phyloP scores from a whole-genome alignment of 768 basidiomycete genomes.

The Naematelia encephala region DNA sequence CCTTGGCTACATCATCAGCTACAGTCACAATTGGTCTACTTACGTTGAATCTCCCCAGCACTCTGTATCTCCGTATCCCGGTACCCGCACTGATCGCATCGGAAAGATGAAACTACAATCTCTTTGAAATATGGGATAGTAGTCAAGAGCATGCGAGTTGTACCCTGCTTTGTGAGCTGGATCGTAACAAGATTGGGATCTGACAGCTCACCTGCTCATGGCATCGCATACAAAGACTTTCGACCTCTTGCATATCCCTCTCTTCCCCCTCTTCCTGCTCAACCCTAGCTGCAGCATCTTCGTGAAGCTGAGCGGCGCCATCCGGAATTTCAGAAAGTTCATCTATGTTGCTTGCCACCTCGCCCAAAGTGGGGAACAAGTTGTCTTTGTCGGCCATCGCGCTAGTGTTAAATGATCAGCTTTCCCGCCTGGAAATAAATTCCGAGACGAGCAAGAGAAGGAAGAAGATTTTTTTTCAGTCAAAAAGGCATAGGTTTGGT shows the following conservation, averaged over 20 bases:
- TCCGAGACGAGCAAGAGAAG: not conserved
- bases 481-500: slow-evolving; percentile 43
- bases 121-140: slow-evolving; percentile 93
- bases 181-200: not conserved
- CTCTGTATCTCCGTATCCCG: slow-evolving; percentile 92
- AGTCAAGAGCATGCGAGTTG: slow-evolving; percentile 80
- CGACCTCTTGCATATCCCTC: slow-evolving; percentile 72
- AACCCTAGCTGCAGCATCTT: slow-evolving; percentile 18
- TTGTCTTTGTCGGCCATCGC: slow-evolving; percentile 40
- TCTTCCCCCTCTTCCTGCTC: slow-evolving; percentile 56
- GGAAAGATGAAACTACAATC: slow-evolving; percentile 93
- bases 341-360: slow-evolving; percentile 59
- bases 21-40: slow-evolving; percentile 32
- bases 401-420: not conserved
- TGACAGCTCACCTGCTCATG: slow-evolving; percentile 68
- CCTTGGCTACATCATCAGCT: slow-evolving; percentile 61
- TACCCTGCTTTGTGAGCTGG: slow-evolving; percentile 1
- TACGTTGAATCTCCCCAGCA: slow-evolving; percentile 79
- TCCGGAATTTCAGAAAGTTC: slow-evolving; percentile 44
- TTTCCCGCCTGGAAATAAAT: not conserved
- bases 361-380: slow-evolving; percentile 63
- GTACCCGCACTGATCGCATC: slow-evolving; percentile 86
- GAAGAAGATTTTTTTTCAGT: slow-evolving; percentile 29
- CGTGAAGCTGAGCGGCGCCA: slow-evolving; percentile 24
- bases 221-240: slow-evolving; percentile 92